Evolutionary conservation across 306 rosid species (phyloP), one percentile per base, ranked within the genome.

Genomic region (Malus orientalis): DNA sequence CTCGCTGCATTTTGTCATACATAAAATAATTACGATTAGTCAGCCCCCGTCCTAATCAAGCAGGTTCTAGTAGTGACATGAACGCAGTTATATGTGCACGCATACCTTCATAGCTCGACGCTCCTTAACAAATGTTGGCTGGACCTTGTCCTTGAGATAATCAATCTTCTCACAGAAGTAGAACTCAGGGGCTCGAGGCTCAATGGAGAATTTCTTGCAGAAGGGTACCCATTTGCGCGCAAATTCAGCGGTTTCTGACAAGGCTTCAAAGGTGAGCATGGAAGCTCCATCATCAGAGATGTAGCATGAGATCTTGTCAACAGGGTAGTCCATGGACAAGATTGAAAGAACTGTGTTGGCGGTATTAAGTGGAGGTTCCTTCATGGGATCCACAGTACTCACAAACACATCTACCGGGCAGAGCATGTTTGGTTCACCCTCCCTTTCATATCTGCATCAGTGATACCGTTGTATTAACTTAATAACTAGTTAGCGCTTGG

Each of bases 251-350:
- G 98, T 93, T 84, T 87, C 96, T 11, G 97, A 93, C 55, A 93
- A 65, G 53, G 96, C 85, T 82, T 93, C 97, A 70, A 91, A 93
- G 57, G 97, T 93, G 62, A 91, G 90, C 97, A 93, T 91, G 54
- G 98, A 93, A 83, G 98, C 93, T 70, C 98, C 98, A 78, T 93
- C 98, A 73, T 93, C 98, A 70, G 98, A 93, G 65, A 93, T 84
- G 76, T 93, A 93, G 86, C 97, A 93, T 8, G 98, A 93, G 81
- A 91, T 82, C 82, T 93, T 93, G 57, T 89, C 97, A 63, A 93
- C 88, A 5, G 98, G 97, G 66, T 93, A 93, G 76, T 93, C 98
- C 93, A 93, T 82, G 68, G 98, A 90, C 85, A 93, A 82, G 78
- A 93, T 93, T 7, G 97, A 93, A 69, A 93, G 93, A 71, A 93